Conservation (phyloP, 176 grass and related monocot species). For the Carex kokanica region DNA sequence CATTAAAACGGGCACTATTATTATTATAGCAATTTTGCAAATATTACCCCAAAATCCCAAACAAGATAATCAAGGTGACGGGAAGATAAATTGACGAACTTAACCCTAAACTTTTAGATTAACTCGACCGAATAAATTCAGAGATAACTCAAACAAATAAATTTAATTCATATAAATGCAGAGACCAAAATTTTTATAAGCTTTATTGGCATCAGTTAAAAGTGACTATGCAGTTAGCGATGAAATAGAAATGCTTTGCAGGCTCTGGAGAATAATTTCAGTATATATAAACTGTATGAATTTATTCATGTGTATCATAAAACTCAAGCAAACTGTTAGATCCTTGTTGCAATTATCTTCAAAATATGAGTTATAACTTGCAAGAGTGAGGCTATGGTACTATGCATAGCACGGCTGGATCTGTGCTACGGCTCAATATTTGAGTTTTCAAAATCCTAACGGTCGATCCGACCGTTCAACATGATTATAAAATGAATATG, state of each 20-base stretch:
- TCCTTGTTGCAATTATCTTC: no score
- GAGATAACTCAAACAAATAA: background rate
- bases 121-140: background rate
- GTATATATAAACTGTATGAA: no score
- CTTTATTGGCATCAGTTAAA: background rate
- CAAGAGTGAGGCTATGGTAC: no score
- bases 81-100: background rate
- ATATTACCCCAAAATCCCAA: background rate
- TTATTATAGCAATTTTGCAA: background rate
- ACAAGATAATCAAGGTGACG: background rate
- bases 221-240: background rate
- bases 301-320: no score
- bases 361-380: no score
- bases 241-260: conserved; percentile 5
- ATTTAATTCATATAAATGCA: background rate
- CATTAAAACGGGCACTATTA: background rate
- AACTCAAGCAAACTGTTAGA: no score
- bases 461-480: no score
- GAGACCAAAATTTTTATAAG: background rate
- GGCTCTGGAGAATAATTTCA: conserved; percentile 37
- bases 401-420: no score
- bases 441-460: no score
- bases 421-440: no score
- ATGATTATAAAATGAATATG: no score
- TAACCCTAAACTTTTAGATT: background rate